A percentile compares a stretch with the other conserved stretches of the same genome.
Evolutionary conservation across 305 asterid species (phyloP).

Genomic region (Galium porrigens): DNA sequence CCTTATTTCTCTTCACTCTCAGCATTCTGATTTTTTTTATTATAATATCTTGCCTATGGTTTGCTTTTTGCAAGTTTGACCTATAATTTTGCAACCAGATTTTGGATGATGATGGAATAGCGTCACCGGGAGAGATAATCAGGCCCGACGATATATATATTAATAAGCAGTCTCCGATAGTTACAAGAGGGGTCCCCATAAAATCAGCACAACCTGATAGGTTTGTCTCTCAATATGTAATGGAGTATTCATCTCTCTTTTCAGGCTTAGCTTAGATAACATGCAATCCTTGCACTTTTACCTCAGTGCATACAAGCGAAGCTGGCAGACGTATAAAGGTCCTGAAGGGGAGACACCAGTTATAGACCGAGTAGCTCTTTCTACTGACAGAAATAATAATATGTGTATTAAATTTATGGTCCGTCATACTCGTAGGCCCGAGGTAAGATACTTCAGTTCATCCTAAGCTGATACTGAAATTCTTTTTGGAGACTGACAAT

Average conservation of each 20-base stretch:
- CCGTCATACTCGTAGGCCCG: constrained; percentile 97
- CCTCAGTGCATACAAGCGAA: constrained; percentile 49
- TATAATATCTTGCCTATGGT: neutral
- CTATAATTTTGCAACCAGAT: constrained; percentile 28
- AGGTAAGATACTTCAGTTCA: constrained; percentile 29
- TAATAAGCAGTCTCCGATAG: constrained; percentile 55
- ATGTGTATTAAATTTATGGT: constrained; percentile 61
- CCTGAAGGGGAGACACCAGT: constrained; percentile 77
- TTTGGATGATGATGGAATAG: constrained; percentile 83
- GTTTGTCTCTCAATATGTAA: constrained; percentile 24
- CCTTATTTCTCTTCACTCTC: neutral
- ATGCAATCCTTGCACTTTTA: constrained; percentile 13
- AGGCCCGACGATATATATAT: constrained; percentile 47
- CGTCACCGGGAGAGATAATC: constrained; percentile 88
- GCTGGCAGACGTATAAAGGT: constrained; percentile 49
- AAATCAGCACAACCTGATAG: constrained; percentile 35
- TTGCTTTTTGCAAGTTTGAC: neutral
- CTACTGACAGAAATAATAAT: constrained; percentile 50
- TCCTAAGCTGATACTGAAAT: neutral
- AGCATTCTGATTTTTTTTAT: neutral
- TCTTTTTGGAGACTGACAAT: neutral
- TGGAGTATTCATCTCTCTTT: constrained; percentile 12
- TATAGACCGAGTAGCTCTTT: constrained; percentile 69
- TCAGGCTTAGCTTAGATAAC: constrained; percentile 6
- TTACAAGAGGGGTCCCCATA: constrained; percentile 25